These are phyloP conservation scores for Schizophyllum commune DNA, from an alignment of 1,284 basidiomycete species.

Conservation along the genomic window DNA sequence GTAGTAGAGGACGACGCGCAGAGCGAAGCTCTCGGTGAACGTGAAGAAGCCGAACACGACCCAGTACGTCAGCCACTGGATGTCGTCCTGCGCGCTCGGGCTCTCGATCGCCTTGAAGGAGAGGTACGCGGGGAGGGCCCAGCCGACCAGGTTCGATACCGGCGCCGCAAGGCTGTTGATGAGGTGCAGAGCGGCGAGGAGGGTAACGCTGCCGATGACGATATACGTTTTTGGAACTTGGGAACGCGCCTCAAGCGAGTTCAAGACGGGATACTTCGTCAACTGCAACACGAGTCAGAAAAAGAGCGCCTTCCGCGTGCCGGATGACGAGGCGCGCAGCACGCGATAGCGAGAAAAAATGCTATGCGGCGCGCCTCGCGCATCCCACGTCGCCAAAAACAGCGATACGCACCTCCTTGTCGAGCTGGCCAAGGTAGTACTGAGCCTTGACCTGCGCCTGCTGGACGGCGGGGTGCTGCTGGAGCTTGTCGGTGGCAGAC, in stretches of 20 bases:
- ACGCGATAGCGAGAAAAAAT: slow-evolving; percentile 10
- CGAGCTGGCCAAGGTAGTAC: slow-evolving; percentile 78
- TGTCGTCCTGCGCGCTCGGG: slow-evolving; percentile 65
- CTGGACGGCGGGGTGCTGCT: slow-evolving; percentile 79
- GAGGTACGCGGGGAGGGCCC: slow-evolving; percentile 78
- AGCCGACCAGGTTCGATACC: slow-evolving; percentile 80
- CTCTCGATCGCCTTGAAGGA: slow-evolving; percentile 81
- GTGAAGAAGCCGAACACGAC: slow-evolving; percentile 82
- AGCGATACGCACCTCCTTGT: slow-evolving; percentile 77
- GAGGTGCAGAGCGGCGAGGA: slow-evolving; percentile 67
- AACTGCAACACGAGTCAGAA: slow-evolving; percentile 44
- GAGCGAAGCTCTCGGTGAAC: slow-evolving; percentile 73
- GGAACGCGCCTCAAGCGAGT: slow-evolving; percentile 81
- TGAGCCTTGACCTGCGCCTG: slow-evolving; percentile 73
- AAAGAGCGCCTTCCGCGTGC: slow-evolving; percentile 7
- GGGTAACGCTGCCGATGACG: slow-evolving; percentile 64
- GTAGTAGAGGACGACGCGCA: slow-evolving; percentile 73
- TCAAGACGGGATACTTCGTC: slow-evolving; percentile 84
- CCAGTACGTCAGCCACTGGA: slow-evolving; percentile 90
- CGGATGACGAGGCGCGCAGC: slow-evolving; percentile 2
- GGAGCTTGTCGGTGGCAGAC: slow-evolving; percentile 69
- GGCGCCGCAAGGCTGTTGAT: slow-evolving; percentile 79
- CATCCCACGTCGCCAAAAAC: not conserved
- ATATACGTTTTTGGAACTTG: slow-evolving; percentile 91
- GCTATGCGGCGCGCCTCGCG: slow-evolving; percentile 10